Evolutionary conservation across 768 basidiomycete species (phyloP).

Genomic region (Glaciozyma martinii): DNA sequence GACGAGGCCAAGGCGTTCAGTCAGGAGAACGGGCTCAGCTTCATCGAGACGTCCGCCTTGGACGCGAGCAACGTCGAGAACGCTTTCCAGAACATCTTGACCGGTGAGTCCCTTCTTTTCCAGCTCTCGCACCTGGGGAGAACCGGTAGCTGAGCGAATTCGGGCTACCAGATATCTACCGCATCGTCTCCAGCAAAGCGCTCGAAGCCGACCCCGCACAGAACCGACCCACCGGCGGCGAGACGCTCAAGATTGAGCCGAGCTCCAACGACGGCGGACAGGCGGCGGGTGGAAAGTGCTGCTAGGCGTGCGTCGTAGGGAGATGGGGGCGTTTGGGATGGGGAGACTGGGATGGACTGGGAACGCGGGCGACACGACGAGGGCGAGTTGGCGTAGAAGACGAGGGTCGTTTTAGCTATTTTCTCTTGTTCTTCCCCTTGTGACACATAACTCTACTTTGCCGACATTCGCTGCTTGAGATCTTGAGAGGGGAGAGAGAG

Average conservation of each 20-base stretch:
- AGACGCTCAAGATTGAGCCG: constrained; percentile 77
- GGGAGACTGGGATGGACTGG: too few species aligned
- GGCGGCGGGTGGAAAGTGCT: constrained; percentile 42
- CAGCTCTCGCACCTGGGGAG: too few species aligned
- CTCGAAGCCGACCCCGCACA: constrained; percentile 75
- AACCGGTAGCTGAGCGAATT: too few species aligned
- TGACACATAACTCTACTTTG: neutral
- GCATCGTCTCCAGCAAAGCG: constrained; percentile 89
- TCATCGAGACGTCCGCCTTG: constrained; percentile 97
- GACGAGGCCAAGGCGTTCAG: constrained; percentile 92
- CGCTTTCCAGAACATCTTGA: constrained; percentile 93
- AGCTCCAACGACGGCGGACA: constrained; percentile 46
- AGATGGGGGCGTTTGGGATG: too few species aligned
- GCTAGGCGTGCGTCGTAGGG: constrained; percentile 2
- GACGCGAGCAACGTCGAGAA: constrained; percentile 97
- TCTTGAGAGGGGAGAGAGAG: too few species aligned
- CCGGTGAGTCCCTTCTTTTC: constrained; percentile 51
- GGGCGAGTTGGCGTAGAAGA: too few species aligned
- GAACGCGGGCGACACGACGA: too few species aligned
- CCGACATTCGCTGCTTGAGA: too few species aligned
- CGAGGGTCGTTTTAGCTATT: neutral
- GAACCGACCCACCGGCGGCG: constrained; percentile 56
- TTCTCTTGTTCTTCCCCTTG: neutral
- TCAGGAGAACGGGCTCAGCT: constrained; percentile 48
- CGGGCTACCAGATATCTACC: constrained; percentile 72